A percentile compares a stretch with the other conserved stretches of the same genome.
These are phyloP conservation scores for Plectosphaerella sp. DNA, from an alignment of 2,329 filamentous ascomycete genomes.

Conservation along the genomic window DNA sequence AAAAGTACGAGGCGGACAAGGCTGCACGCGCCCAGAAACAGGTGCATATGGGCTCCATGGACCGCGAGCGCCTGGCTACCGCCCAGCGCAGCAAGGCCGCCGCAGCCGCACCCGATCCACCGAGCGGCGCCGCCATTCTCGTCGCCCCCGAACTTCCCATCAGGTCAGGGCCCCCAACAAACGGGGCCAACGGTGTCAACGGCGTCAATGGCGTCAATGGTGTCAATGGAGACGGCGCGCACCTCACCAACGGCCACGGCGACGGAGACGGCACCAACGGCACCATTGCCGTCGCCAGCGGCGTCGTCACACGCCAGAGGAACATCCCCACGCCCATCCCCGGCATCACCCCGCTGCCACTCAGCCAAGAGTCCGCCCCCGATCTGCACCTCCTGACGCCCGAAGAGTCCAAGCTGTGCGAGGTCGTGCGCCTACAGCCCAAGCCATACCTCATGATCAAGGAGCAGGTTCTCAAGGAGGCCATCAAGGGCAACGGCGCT, in stretches of 20 bases:
- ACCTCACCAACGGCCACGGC: conserved; percentile 47
- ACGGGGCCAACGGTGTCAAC: conserved; percentile 17
- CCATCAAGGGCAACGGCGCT: conserved; percentile 79
- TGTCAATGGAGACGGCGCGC: conserved; percentile 47
- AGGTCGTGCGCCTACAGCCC: conserved; percentile 76
- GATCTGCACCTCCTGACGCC: conserved; percentile 82
- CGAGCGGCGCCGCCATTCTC: conserved; percentile 69
- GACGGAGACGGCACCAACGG: conserved; percentile 42
- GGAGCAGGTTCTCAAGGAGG: conserved; percentile 85
- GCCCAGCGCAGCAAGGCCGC: conserved; percentile 65
- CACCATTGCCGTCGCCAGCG: conserved; percentile 31
- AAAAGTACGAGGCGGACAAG: conserved; percentile 93
- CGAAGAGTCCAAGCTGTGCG: conserved; percentile 84
- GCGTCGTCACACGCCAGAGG: conserved; percentile 43
- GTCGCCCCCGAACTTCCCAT: conserved; percentile 75
- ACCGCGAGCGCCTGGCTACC: conserved; percentile 71
- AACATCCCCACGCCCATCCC: conserved; percentile 52
- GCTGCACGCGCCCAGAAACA: conserved; percentile 65
- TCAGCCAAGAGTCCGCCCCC: conserved; percentile 71
- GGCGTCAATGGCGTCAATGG: conserved; percentile 35
- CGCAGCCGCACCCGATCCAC: conserved; percentile 58
- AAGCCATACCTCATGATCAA: conserved; percentile 96
- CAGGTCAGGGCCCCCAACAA: conserved; percentile 37
- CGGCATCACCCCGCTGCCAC: conserved; percentile 58
- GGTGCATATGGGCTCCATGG: conserved; percentile 74